Evolutionary conservation across 2,329 filamentous ascomycete species (phyloP).

Genomic region (Ophiostoma sp.): DNA sequence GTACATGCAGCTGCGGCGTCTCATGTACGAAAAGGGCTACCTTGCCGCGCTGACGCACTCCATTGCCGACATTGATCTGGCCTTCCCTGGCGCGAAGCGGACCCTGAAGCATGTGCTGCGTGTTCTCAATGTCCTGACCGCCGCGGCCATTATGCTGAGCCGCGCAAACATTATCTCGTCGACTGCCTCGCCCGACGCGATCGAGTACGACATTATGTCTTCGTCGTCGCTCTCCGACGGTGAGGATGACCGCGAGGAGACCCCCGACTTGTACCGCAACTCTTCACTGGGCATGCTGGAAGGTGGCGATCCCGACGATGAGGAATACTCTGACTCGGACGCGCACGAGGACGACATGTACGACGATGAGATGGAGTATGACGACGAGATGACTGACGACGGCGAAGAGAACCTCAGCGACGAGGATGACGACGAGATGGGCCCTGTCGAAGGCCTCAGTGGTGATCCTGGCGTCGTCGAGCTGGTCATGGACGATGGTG

Average conservation of each 20-base stretch:
- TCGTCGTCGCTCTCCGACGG: constrained; percentile 85
- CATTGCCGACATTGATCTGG: constrained; percentile 92
- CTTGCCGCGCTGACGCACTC: constrained; percentile 85
- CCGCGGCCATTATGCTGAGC: constrained; percentile 82
- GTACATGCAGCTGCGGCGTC: constrained; percentile 79
- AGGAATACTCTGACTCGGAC: constrained; percentile 65
- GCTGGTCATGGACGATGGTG: constrained; percentile 75
- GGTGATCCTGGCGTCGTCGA: constrained; percentile 65
- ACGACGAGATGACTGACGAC: constrained; percentile 73
- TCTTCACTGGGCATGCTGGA: constrained; percentile 95
- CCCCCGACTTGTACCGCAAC: constrained; percentile 94
- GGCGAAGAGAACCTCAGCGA: constrained; percentile 88
- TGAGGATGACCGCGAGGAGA: constrained; percentile 83
- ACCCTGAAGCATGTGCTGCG: constrained; percentile 95
- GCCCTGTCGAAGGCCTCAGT: constrained; percentile 74
- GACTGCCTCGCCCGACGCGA: constrained; percentile 65
- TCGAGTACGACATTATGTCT: constrained; percentile 85
- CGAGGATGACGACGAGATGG: constrained; percentile 84
- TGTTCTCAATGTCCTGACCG: constrained; percentile 82
- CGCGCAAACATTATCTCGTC: constrained; percentile 68
- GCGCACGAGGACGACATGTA: constrained; percentile 89
- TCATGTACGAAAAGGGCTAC: constrained; percentile 99
- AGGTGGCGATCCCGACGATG: constrained; percentile 72
- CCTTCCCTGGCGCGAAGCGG: constrained; percentile 88
- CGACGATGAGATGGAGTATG: constrained; percentile 90